Evolutionary conservation across 176 grass and related monocot species (phyloP).

Genomic region (Cenchrus fungigraminus): DNA sequence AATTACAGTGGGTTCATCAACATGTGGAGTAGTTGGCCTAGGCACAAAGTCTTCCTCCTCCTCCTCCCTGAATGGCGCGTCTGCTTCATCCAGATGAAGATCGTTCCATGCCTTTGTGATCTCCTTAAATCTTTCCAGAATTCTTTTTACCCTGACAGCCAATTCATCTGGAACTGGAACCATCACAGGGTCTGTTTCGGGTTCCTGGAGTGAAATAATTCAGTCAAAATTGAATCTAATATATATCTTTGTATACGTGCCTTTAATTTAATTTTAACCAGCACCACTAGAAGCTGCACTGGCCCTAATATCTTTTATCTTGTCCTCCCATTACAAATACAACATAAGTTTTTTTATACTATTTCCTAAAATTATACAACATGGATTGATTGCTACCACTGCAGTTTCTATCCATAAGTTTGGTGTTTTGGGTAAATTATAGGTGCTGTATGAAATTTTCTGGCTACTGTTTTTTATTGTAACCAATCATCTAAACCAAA

Average conservation of each 20-base stretch:
- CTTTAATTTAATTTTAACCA: neutral
- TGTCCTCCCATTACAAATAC: neutral
- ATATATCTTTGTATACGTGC: neutral
- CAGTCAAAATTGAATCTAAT: neutral
- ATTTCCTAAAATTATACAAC: neutral
- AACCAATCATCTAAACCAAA: conserved; percentile 1
- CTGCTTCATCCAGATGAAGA: neutral
- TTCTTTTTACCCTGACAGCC: conserved; percentile 1
- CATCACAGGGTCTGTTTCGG: neutral
- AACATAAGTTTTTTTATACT: no score
- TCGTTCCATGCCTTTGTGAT: conserved; percentile 35
- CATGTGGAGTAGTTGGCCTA: neutral
- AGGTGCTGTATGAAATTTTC: neutral
- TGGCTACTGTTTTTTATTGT: neutral
- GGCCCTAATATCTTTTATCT: neutral
- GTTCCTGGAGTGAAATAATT: conserved; percentile 31
- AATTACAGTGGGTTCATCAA: conserved; percentile 14
- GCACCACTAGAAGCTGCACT: neutral
- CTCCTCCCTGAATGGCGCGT: neutral
- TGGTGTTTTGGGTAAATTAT: neutral
- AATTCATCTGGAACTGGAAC: conserved; percentile 30
- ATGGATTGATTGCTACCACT: no score
- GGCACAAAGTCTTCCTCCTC: neutral
- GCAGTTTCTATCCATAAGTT: neutral
- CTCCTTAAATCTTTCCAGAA: conserved; percentile 39